These are phyloP conservation scores for Zopfia rhizophila DNA, from an alignment of 2,329 filamentous ascomycete species.

Conservation along the genomic window DNA sequence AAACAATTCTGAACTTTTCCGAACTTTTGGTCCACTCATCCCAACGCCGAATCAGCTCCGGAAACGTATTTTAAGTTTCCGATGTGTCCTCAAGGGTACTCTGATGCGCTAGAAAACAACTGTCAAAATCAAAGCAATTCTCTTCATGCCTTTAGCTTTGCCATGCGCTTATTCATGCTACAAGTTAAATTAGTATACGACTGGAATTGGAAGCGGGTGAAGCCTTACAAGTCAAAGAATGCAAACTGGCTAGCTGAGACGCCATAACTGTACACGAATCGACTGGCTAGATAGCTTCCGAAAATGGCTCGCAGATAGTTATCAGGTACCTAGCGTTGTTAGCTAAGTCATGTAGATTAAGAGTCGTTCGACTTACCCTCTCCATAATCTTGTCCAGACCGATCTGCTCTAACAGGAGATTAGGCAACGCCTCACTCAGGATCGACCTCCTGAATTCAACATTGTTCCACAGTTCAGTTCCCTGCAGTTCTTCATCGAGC, in stretches of 20 bases:
- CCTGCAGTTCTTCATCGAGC: constrained; percentile 94
- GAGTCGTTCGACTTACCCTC: constrained; percentile 65
- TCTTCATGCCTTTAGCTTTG: constrained; percentile 39
- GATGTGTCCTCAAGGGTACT: neutral
- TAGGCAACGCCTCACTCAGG: constrained; percentile 85
- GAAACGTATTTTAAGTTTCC: constrained; percentile 2
- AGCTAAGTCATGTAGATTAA: constrained; percentile 26
- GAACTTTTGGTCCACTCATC: constrained; percentile 11
- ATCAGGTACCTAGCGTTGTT: constrained; percentile 74
- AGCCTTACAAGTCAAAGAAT: constrained; percentile 95
- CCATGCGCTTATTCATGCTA: constrained; percentile 61
- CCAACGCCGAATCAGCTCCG: constrained; percentile 8
- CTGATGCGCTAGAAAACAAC: constrained; percentile 1
- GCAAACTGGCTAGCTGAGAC: constrained; percentile 94
- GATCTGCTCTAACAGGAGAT: constrained; percentile 86
- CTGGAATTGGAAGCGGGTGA: neutral
- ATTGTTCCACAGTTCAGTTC: constrained; percentile 91
- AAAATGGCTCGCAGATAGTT: constrained; percentile 95
- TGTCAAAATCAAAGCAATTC: constrained; percentile 2
- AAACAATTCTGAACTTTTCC: constrained; percentile 4
- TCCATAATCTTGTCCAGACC: constrained; percentile 87
- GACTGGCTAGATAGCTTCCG: constrained; percentile 91
- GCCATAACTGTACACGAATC: constrained; percentile 96
- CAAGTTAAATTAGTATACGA: no score
- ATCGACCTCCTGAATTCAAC: constrained; percentile 80